A percentile compares a stretch with the other conserved stretches of the same genome.
phyloP scores from a whole-genome alignment of 345 rosid species.

The Corchorus capsularis region DNA sequence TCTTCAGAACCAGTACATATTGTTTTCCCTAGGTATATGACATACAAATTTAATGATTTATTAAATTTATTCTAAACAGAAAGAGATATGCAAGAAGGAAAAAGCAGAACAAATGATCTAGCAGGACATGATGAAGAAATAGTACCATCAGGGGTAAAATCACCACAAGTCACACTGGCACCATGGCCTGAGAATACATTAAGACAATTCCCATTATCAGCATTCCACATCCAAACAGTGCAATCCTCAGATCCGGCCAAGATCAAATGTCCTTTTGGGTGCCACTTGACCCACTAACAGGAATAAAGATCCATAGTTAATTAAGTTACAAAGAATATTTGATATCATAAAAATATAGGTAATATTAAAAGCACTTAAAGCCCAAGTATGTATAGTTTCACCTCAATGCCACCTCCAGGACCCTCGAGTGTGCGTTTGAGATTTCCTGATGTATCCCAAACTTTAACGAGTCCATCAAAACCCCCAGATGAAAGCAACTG shows the following conservation, averaged over 20 bases:
- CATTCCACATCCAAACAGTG: slow-evolving; percentile 96
- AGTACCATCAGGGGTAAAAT: slow-evolving; percentile 92
- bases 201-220: slow-evolving; percentile 68
- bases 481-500: slow-evolving; percentile 82
- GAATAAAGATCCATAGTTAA: slow-evolving; percentile 5
- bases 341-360: neutral
- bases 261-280: slow-evolving; percentile 86
- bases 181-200: slow-evolving; percentile 84
- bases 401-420: slow-evolving; percentile 81
- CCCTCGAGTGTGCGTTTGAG: slow-evolving; percentile 64
- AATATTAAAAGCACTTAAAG: neutral
- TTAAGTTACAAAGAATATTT: neutral
- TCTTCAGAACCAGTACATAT: slow-evolving; percentile 94
- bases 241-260: slow-evolving; percentile 89
- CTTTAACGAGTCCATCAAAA: slow-evolving; percentile 70
- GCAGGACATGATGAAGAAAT: slow-evolving; percentile 9
- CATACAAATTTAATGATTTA: neutral
- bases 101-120: neutral
- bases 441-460: slow-evolving; percentile 71
- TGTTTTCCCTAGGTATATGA: slow-evolving; percentile 56
- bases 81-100: neutral
- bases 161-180: slow-evolving; percentile 77
- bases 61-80: neutral
- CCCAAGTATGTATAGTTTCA: slow-evolving; percentile 22
- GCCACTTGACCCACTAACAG: slow-evolving; percentile 92